phyloP scores from a whole-genome alignment of 352 stramenopile genomes.

The Plasmopara halstedii region DNA sequence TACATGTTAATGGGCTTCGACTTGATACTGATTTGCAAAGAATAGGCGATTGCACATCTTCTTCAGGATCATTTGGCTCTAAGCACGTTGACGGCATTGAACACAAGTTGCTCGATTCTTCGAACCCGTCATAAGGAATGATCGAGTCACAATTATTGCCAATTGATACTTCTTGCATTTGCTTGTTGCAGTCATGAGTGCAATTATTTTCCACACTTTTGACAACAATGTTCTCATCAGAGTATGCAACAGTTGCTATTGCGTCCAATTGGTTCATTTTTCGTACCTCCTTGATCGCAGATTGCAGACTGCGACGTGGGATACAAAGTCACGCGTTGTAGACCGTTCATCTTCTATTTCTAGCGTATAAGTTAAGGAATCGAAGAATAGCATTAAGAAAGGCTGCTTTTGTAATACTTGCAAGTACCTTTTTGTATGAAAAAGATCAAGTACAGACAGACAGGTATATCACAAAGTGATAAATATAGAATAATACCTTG shows the following conservation, averaged over 20 bases:
- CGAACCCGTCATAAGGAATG: constrained; percentile 31
- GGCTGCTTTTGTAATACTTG: no score
- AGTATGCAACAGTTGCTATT: neutral
- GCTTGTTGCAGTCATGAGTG: constrained; percentile 10
- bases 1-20: constrained; percentile 2
- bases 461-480: no score
- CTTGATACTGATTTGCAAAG: constrained; percentile 12
- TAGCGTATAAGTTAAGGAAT: constrained; percentile 11
- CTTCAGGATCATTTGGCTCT: constrained; percentile 6
- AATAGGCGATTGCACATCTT: constrained; percentile 31
- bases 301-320: constrained; percentile 16
- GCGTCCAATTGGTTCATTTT: constrained; percentile 16
- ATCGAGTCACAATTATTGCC: constrained; percentile 25
- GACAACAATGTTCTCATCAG: no score
- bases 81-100: constrained; percentile 1
- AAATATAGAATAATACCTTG: no score
- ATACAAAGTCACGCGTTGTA: constrained; percentile 12
- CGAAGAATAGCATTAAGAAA: constrained; percentile 17
- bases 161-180: constrained; percentile 8
- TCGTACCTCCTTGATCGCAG: constrained; percentile 7
- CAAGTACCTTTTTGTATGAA: no score
- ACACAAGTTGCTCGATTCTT: constrained; percentile 17
- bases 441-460: no score
- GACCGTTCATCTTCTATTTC: constrained; percentile 26
- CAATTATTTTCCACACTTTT: constrained; percentile 4